These are phyloP conservation scores for Thalassiosira livingstoniorum DNA, from an alignment of 352 stramenopile genomes.

Conservation along the genomic window DNA sequence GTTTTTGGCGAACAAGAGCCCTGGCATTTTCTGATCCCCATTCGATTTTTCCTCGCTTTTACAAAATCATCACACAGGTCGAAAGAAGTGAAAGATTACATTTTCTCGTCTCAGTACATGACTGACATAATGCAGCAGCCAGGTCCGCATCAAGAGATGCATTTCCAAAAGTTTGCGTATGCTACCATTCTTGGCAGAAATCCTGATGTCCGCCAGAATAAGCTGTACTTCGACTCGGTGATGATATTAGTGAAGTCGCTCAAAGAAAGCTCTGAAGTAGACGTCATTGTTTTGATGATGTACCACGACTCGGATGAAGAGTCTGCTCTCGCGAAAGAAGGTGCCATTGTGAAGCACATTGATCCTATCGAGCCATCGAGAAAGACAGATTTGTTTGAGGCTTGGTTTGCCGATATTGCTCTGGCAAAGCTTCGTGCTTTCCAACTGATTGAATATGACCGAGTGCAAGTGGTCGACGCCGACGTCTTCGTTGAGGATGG, in stretches of 20 bases:
- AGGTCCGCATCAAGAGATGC: neutral
- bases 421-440: conserved; percentile 17
- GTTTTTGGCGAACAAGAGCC: too few species aligned
- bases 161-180: conserved; percentile 4
- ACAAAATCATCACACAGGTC: too few species aligned
- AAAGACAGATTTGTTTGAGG: conserved; percentile 8
- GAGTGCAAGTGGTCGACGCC: conserved; percentile 19
- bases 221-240: conserved; percentile 19
- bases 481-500: conserved; percentile 8
- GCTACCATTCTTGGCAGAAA: conserved; percentile 13
- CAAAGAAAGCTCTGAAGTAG: neutral
- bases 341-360: conserved; percentile 10
- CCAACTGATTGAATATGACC: conserved; percentile 6
- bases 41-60: too few species aligned
- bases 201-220: conserved; percentile 8
- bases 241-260: conserved; percentile 14
- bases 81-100: neutral
- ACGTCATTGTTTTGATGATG: conserved; percentile 17
- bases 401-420: conserved; percentile 28
- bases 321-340: neutral
- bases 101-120: conserved; percentile 2
- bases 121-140: neutral
- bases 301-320: conserved; percentile 15
- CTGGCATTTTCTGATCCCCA: too few species aligned
- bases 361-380: neutral